Evolutionary conservation across 768 basidiomycete species (phyloP), one percentile per base, ranked within the genome.

Genomic region (Calocybe cyanea): DNA sequence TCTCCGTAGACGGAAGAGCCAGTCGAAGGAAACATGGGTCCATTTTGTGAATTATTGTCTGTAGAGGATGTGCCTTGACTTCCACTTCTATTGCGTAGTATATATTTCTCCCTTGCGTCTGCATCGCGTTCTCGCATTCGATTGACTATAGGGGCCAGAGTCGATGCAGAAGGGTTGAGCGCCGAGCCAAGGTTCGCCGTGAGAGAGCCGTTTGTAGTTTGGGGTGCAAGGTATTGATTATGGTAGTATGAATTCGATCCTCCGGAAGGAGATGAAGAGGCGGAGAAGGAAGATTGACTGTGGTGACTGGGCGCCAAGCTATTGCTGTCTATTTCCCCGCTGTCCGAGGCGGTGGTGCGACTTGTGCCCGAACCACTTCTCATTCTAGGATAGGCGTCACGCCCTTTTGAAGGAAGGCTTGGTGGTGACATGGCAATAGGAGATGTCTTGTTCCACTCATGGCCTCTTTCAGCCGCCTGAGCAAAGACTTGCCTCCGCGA

Each of bases 91-190:
- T 87, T 87, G 46, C 90, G 78, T 50, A 78, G 73, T 61, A 89
- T 72, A 60, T 90, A 92, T 57, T 90, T 87, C 62, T 90, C 88
- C 73, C 87, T 88, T 30, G 90, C 91, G 59, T 85, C 86, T 15
- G 89, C 89, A 59, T 92, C 90, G 46, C 81, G 76, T 65, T 90
- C 85, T 54, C 83, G 79, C 74, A 92, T 83, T 25, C 88, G 85
- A 55, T 71, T 84, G 21, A 83, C 86, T 46, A 92, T 77, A 2
- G 88, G 90, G 2, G 90, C 87, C 43, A 91, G 62, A 18, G 79
- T 79, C 34, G 76, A 74, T 15, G 68, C 57, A 32, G 63, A 62
- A 44, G 64, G 52, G 31, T 44, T 40, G 10, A 70, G 66, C 17
- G 68, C 43, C 49, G 60, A 51, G 40, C 54, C 13, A n/a, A 7